phyloP scores from a whole-genome alignment of 768 basidiomycete species.

The Russula sp. region DNA sequence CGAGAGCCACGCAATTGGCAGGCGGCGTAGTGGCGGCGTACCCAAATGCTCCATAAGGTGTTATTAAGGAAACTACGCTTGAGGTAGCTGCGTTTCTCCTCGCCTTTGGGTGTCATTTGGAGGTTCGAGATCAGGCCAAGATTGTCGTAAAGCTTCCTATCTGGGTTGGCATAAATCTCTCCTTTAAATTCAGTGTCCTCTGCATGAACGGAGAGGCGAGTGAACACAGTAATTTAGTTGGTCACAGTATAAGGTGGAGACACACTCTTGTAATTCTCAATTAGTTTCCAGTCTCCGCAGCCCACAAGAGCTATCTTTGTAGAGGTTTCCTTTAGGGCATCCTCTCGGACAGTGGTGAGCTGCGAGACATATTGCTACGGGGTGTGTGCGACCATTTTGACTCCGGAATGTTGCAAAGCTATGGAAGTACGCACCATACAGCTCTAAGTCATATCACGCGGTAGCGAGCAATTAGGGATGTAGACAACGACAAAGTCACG shows the following conservation, averaged over 20 bases:
- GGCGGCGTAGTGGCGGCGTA: too few relatives aligned
- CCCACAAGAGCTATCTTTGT: slow-evolving; percentile 22
- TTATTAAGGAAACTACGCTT: slow-evolving; percentile 14
- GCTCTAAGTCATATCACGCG: slow-evolving; percentile 9
- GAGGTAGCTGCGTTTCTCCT: slow-evolving; percentile 26
- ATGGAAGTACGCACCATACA: slow-evolving; percentile 15
- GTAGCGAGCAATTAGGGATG: neutral
- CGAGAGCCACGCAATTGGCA: neutral
- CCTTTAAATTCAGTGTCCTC: slow-evolving; percentile 23
- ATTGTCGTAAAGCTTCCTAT: slow-evolving; percentile 23
- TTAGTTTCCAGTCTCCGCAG: slow-evolving; percentile 28
- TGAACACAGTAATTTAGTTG: neutral
- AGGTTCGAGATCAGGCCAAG: slow-evolving; percentile 28
- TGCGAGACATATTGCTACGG: slow-evolving; percentile 29
- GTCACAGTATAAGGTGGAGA: neutral
- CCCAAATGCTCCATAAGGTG: slow-evolving; percentile 25
- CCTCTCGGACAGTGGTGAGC: slow-evolving; percentile 21
- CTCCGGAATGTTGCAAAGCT: too few relatives aligned
- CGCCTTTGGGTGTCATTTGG: slow-evolving; percentile 15
- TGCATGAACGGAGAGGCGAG: neutral
- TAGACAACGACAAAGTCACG: neutral
- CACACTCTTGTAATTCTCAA: slow-evolving; percentile 26
- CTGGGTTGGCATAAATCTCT: slow-evolving; percentile 28
- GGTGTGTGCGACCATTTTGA: neutral
- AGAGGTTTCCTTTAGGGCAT: slow-evolving; percentile 20